Evolutionary conservation across 129 eudicot species (phyloP).

Genomic region (Centaurea solstitialis): DNA sequence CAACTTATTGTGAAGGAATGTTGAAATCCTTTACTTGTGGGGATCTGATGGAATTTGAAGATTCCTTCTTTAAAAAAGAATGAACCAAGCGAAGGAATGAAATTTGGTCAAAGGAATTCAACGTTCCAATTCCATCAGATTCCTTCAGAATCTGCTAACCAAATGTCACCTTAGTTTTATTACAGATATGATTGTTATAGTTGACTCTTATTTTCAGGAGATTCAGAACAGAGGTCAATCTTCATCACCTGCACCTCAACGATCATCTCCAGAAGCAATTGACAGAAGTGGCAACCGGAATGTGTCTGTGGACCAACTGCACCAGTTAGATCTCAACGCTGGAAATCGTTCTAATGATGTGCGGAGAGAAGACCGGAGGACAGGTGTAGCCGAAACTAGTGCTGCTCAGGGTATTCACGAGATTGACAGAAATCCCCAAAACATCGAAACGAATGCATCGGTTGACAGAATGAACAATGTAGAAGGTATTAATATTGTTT

Average conservation of each 20-base stretch:
- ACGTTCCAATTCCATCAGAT: too few species aligned
- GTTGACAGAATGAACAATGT: not conserved
- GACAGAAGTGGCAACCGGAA: constrained; percentile 29
- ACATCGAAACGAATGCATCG: not conserved
- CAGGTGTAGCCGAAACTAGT: constrained; percentile 11
- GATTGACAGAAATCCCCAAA: not conserved
- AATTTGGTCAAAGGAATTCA: too few species aligned
- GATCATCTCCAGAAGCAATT: constrained; percentile 18
- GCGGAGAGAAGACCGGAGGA: constrained; percentile 45
- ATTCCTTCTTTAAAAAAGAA: too few species aligned
- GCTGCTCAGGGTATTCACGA: not conserved
- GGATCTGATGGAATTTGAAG: too few species aligned
- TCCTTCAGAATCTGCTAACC: too few species aligned
- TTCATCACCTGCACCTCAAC: not conserved
- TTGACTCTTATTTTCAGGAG: constrained; percentile 38
- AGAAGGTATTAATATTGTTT: not conserved
- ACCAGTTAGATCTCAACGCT: constrained; percentile 16
- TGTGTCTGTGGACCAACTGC: constrained; percentile 27
- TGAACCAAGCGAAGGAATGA: too few species aligned
- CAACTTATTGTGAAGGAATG: too few species aligned
- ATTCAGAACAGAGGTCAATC: constrained; percentile 29
- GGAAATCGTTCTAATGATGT: constrained; percentile 33
- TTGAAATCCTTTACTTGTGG: too few species aligned
- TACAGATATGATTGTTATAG: not conserved
- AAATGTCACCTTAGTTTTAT: not conserved